Conservation (phyloP, 164 flowering plant genomes). For the Annona cherimola region DNA sequence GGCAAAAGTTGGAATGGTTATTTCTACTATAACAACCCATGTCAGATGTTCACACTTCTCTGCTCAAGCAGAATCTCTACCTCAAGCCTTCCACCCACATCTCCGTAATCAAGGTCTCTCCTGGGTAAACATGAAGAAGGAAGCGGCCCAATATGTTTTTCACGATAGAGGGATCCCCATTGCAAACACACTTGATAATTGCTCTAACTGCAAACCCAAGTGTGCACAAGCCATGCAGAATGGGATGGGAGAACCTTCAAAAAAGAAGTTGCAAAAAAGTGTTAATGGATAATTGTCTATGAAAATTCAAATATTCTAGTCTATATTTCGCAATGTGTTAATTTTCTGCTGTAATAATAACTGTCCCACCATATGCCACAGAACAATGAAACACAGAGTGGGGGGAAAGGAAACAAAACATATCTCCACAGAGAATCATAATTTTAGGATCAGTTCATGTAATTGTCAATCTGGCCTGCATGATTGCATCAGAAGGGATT, state of each 20-base stretch:
- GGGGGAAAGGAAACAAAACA: neutral
- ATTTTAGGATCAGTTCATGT: neutral
- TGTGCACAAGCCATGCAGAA: slow-evolving; percentile 89
- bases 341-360: neutral
- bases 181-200: slow-evolving; percentile 57
- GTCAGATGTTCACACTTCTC: no score
- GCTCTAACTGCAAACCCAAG: slow-evolving; percentile 94
- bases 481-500: neutral
- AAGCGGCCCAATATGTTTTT: slow-evolving; percentile 67
- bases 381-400: neutral
- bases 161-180: slow-evolving; percentile 62
- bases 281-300: no score
- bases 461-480: neutral
- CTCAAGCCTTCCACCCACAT: slow-evolving; percentile 88
- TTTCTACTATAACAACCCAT: neutral
- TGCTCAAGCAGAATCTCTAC: no score
- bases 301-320: no score
- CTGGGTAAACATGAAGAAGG: slow-evolving; percentile 86
- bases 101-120: slow-evolving; percentile 85
- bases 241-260: slow-evolving; percentile 81
- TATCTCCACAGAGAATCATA: no score
- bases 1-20: neutral
- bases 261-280: no score
- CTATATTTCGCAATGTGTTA: neutral
- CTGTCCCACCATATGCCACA: neutral